Conservation (phyloP, 306 rosid species). For the Quercus robur region DNA sequence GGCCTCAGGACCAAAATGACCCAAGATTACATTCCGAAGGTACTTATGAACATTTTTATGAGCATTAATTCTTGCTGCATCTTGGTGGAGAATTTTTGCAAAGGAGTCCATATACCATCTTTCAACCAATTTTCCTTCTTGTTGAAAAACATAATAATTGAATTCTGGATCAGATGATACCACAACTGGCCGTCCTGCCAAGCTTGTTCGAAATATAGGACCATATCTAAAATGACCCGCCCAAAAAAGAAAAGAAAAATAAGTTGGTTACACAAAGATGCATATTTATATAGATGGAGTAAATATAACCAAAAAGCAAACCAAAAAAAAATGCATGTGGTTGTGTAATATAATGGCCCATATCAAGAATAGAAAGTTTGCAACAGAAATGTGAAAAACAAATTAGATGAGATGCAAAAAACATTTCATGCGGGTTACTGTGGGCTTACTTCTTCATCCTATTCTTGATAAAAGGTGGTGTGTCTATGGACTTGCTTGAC, state of each 20-base stretch:
- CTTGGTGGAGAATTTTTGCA: not conserved
- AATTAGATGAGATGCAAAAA: not conserved
- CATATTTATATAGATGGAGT: too few species aligned
- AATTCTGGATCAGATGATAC: constrained; percentile 1
- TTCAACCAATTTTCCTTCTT: constrained; percentile 8
- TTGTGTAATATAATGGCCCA: too few species aligned
- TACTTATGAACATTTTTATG: not conserved
- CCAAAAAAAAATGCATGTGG: too few species aligned
- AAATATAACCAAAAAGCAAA: too few species aligned
- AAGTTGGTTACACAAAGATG: too few species aligned
- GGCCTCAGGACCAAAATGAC: not conserved
- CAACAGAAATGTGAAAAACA: too few species aligned
- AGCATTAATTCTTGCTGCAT: not conserved
- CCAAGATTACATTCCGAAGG: not conserved
- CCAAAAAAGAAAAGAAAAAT: not conserved
- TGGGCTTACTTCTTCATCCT: not conserved
- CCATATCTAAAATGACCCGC: not conserved
- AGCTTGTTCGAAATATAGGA: not conserved
- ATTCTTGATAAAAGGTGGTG: not conserved
- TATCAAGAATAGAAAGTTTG: too few species aligned
- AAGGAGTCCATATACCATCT: not conserved
- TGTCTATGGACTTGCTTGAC: not conserved
- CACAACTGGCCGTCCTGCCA: not conserved
- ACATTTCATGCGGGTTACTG: not conserved
- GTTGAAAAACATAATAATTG: not conserved